Evolutionary conservation across 768 basidiomycete genomes (phyloP).

Genomic region (Clavulina sp.): DNA sequence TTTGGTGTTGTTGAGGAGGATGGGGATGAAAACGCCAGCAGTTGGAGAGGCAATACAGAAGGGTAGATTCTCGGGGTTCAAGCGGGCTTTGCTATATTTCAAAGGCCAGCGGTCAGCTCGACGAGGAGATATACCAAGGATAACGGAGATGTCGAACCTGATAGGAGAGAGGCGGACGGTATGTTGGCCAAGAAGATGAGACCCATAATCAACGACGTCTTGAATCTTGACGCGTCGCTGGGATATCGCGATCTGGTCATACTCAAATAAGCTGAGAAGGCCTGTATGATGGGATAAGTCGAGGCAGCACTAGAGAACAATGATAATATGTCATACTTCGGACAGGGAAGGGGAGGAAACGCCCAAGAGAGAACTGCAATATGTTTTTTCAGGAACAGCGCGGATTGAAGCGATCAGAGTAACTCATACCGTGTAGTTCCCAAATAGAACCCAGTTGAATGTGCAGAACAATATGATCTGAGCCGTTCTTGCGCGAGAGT

Average conservation of each 20-base stretch:
- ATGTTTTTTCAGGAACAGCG: constrained; percentile 14
- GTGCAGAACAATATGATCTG: constrained; percentile 12
- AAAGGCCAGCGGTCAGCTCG: not conserved
- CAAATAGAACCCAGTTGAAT: constrained; percentile 19
- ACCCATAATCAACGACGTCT: constrained; percentile 16
- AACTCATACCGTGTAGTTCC: constrained; percentile 13
- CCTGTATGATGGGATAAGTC: not conserved
- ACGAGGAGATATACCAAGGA: not conserved
- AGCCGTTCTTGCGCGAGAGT: constrained; percentile 12
- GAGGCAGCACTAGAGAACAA: constrained; percentile 6
- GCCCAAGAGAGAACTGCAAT: not conserved
- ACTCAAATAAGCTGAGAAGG: constrained; percentile 10
- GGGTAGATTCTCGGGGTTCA: constrained; percentile 58
- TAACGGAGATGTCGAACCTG: constrained; percentile 20
- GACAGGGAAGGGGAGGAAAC: not conserved
- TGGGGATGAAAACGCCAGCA: constrained; percentile 51
- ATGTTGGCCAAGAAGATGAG: constrained; percentile 48
- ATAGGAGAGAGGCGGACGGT: constrained; percentile 87
- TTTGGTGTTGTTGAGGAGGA: constrained; percentile 83
- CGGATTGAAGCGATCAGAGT: constrained; percentile 11
- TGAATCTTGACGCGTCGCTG: constrained; percentile 17
- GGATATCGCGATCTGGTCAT: constrained; percentile 12
- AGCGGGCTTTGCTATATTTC: constrained; percentile 51
- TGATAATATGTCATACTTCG: not conserved
- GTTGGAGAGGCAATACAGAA: constrained; percentile 49